These are phyloP conservation scores for Prillingera fragicola DNA, from an alignment of 1,284 basidiomycete species.

Conservation along the genomic window DNA sequence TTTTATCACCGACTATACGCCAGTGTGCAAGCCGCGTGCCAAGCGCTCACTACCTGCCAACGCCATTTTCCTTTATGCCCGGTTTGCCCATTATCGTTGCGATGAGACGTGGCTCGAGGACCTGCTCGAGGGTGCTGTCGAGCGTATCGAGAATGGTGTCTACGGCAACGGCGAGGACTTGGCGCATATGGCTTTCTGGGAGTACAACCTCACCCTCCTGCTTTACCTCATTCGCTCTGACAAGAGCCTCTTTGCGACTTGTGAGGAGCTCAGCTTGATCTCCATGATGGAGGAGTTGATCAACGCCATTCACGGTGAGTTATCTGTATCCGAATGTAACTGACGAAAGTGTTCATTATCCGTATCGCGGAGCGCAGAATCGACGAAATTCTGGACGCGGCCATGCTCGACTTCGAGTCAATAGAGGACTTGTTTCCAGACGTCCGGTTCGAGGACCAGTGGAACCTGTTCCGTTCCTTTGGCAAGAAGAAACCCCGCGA, in stretches of 20 bases:
- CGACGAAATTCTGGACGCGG: conserved; percentile 75
- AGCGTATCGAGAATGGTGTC: conserved; percentile 83
- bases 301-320: conserved; percentile 83
- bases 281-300: conserved; percentile 62
- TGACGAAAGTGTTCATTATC: conserved; percentile 77
- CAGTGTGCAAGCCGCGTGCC: conserved; percentile 49
- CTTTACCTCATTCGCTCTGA: conserved; percentile 86
- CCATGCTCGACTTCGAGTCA: conserved; percentile 78
- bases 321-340: neutral
- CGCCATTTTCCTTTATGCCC: conserved; percentile 72
- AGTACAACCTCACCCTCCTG: conserved; percentile 84
- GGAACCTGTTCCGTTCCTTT: conserved; percentile 77
- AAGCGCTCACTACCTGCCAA: conserved; percentile 74
- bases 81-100: conserved; percentile 78
- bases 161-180: conserved; percentile 80
- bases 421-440: conserved; percentile 71
- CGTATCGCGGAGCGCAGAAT: conserved; percentile 84
- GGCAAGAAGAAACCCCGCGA: conserved; percentile 51
- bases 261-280: conserved; percentile 68
- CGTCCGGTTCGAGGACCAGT: conserved; percentile 91
- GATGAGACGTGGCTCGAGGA: conserved; percentile 88
- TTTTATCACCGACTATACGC: conserved; percentile 66
- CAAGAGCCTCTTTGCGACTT: conserved; percentile 63
- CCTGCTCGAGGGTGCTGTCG: conserved; percentile 80
- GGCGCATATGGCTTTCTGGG: conserved; percentile 84